Evolutionary conservation across 1,284 basidiomycete species (phyloP), one percentile per base, ranked within the genome.

Genomic region (Rhodotorula sp.): DNA sequence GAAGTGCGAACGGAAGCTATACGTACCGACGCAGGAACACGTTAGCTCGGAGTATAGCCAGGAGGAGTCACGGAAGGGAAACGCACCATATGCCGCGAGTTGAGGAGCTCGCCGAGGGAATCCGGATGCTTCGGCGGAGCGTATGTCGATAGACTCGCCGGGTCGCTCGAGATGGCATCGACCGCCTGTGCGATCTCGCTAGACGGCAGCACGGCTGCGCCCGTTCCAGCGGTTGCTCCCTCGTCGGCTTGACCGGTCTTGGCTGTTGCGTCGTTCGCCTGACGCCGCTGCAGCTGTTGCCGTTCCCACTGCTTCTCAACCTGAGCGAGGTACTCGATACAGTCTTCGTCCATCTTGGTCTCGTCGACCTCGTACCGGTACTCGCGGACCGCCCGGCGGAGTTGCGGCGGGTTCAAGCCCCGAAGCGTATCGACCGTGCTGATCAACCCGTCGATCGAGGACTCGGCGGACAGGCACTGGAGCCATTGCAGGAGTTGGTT

Each of bases 361-460:
- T 99, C 96, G 79, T 91, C 91, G 63, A 97, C 90, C 83, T 98
- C 95, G 80, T 92, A 98, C 77, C 91, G 90, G 83, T 99, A 99
- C 78, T 98, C 95, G 62, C 90, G 87, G 31, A 95, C 90, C 43
- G 93, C 93, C 51, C 92, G 88, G 61, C 93, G 88, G 89, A 99
- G 94, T 86, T 98, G 96, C 1, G 97, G 83, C 60, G 96, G 96
- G 80, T 97, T 98, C 67, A 99, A 86, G 62, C 87, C 83, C 76
- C 88, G 90, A 84, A 98, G 87, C 2, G 87, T 88, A 81, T 97
- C 94, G 75, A 98, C 91, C 3, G 92, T 97, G 16, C 89, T 89
- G 67, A 97, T 90, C 54, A 99, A 85, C 73, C 90, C 89, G 65
- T 91, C 86, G 80, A 98, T 97, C 89, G 58, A 85, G 84, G 76